phyloP scores from a whole-genome alignment of 1,139 yeast genomes.

The Kodamaea fungicola region DNA sequence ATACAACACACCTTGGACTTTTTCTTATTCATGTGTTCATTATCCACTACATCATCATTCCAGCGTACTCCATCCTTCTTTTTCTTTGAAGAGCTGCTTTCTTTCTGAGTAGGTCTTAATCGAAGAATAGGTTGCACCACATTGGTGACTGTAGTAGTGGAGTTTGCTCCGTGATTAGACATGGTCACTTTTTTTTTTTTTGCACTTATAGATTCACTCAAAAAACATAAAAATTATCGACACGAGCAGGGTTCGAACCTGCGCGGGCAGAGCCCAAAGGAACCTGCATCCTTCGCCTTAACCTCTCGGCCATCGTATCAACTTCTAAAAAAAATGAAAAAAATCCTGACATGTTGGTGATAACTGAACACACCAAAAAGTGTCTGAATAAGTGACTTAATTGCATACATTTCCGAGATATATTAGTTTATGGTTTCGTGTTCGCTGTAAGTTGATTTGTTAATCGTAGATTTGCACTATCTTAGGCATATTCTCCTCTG shows the following conservation, averaged over 20 bases:
- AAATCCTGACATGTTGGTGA: no score
- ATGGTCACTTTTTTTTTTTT: background rate
- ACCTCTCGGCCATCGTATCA: slow-evolving; percentile 51
- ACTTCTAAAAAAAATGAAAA: no score
- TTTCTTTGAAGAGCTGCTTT: slow-evolving; percentile 4
- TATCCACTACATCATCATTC: slow-evolving; percentile 84
- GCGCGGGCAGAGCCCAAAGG: slow-evolving; percentile 26
- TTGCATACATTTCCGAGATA: no score
- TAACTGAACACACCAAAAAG: no score
- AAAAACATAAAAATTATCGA: slow-evolving; percentile 26
- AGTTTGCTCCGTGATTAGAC: slow-evolving; percentile 5
- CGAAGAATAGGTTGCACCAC: slow-evolving; percentile 13
- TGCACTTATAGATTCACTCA: background rate
- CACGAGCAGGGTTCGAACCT: slow-evolving; percentile 41
- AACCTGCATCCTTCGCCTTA: slow-evolving; percentile 51
- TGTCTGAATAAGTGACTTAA: no score
- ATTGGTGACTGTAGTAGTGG: slow-evolving; percentile 6
- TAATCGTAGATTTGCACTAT: no score
- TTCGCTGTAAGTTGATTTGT: no score
- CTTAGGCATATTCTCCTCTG: no score
- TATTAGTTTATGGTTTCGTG: no score
- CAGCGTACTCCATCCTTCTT: slow-evolving; percentile 60
- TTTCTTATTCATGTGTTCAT: slow-evolving; percentile 82
- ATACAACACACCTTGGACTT: slow-evolving; percentile 95
- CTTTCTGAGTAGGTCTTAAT: slow-evolving; percentile 7